Conservation (phyloP, 1,139 yeast species). For the Yamadazyma mexicana region DNA sequence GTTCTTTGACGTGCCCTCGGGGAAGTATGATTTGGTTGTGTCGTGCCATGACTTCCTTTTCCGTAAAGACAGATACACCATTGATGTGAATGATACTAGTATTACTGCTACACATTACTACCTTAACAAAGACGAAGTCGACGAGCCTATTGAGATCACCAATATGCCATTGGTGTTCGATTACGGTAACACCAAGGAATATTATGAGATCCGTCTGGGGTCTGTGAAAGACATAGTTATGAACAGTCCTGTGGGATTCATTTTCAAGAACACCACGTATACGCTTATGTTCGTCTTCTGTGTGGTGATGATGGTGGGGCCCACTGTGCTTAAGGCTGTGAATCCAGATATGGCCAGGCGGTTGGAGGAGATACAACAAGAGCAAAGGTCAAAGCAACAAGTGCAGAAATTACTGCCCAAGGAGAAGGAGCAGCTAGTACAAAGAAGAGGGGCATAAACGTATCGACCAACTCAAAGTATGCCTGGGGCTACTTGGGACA, state of each 20-base stretch:
- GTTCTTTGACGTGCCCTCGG: conserved; percentile 26
- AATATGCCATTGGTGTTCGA: conserved; percentile 24
- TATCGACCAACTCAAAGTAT: no score
- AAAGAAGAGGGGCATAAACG: neutral
- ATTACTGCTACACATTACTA: conserved; percentile 25
- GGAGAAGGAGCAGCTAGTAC: conserved; percentile 3
- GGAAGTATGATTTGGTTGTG: conserved; percentile 36
- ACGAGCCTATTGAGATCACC: conserved; percentile 20
- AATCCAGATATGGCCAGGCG: conserved; percentile 42
- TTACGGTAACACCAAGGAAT: conserved; percentile 26
- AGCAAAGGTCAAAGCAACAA: conserved; percentile 1
- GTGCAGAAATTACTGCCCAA: conserved; percentile 4
- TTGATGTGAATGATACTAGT: conserved; percentile 23
- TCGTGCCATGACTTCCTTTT: conserved; percentile 40
- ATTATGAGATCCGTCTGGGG: conserved; percentile 37
- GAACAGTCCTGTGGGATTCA: conserved; percentile 46
- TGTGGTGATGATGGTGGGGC: conserved; percentile 34
- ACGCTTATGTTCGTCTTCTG: conserved; percentile 33
- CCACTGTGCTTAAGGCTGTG: conserved; percentile 30
- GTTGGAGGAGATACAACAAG: conserved; percentile 27
- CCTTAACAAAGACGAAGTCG: conserved; percentile 15
- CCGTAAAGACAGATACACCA: conserved; percentile 24
- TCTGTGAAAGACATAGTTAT: conserved; percentile 33
- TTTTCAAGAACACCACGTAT: conserved; percentile 37
- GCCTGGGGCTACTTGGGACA: no score